Conservation (phyloP, 208 protist species). For the Trypanosoma scelopori region DNA sequence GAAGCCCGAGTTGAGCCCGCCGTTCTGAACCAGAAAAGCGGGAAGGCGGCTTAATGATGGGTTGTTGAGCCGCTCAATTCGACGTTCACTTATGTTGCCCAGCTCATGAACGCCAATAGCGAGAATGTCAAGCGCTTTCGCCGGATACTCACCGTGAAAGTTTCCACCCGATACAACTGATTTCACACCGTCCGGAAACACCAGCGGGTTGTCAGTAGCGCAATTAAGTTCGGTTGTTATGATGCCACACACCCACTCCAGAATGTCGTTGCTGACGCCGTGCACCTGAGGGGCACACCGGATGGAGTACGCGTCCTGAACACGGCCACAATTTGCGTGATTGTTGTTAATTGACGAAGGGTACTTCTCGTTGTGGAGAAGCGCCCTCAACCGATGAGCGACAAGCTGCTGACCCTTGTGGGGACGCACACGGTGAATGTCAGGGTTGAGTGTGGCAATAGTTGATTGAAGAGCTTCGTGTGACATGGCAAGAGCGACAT, state of each 20-base stretch:
- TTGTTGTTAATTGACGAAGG: conserved; percentile 55
- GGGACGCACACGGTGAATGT: conserved; percentile 30
- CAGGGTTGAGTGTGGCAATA: conserved; percentile 43
- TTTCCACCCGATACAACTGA: conserved; percentile 83
- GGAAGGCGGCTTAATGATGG: conserved; percentile 61
- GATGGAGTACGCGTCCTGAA: conserved; percentile 90
- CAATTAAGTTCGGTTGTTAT: conserved; percentile 84
- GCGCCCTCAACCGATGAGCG: conserved; percentile 32
- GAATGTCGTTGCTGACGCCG: conserved; percentile 64
- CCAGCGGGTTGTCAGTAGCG: conserved; percentile 93
- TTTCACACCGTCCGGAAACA: conserved; percentile 56
- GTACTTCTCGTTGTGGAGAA: conserved; percentile 32
- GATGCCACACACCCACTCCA: conserved; percentile 71
- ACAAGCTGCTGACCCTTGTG: conserved; percentile 47
- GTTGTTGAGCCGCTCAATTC: conserved; percentile 86
- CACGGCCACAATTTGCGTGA: conserved; percentile 58
- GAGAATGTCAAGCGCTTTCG: conserved; percentile 67
- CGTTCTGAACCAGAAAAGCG: conserved; percentile 78
- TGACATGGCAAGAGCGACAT: conserved; percentile 70
- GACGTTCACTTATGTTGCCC: conserved; percentile 70
- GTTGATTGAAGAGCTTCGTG: conserved; percentile 79
- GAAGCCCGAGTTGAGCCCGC: conserved; percentile 89
- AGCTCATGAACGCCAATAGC: conserved; percentile 71
- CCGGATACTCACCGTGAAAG: conserved; percentile 92
- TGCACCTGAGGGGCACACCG: conserved; percentile 90